Evolutionary conservation across 208 protist genomes (phyloP), one percentile per base, ranked within the genome.

Genomic region (Balamuthia mandrillaris): DNA sequence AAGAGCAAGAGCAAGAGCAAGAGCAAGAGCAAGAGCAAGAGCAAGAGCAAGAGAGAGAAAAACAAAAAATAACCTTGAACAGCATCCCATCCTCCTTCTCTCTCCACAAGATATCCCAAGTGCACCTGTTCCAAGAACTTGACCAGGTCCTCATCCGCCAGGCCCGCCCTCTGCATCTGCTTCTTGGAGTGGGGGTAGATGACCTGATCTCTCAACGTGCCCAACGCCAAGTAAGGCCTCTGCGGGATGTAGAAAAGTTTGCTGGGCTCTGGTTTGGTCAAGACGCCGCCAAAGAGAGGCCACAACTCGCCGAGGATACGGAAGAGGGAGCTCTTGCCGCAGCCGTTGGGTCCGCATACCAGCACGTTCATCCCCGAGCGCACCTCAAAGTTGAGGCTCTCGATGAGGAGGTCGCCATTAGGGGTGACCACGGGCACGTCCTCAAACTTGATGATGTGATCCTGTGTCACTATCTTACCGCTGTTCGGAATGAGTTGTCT

Each of bases 241-340:
- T 92, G 84, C 3, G 89, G 87, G 10, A 92, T 65, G 61, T 87
- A 90, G 65, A 93, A 88, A 14, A 91, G 77, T 47, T 92, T 68
- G 45, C 84, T 72, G 18, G 86, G 83, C 39, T 51, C 39, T 42
- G 91, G 91, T 54, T 89, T 91, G 44, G 85, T 81, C 7, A 93
- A 56, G 4, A 54, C 58, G 52, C 89, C 89, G 29, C 87, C 85
- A 63, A 89, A 88, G 14, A 92, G 27, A 49, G 91, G 91, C 91
- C 91, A 93, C 16, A 93, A 63, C 47, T 86, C 91, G 51, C 91
- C 88, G 0, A 93, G 41, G 47, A 93, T 88, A 35, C 91, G 88
- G 87, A 93, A 92, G 16, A 92, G 58, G 12, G 90, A 91, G 65
- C 81, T 85, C 81, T 91, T 91, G 35, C 88, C 88, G 27, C 81